These are phyloP conservation scores for Pleurotus platypus DNA, from an alignment of 768 basidiomycete species.

Conservation along the genomic window DNA sequence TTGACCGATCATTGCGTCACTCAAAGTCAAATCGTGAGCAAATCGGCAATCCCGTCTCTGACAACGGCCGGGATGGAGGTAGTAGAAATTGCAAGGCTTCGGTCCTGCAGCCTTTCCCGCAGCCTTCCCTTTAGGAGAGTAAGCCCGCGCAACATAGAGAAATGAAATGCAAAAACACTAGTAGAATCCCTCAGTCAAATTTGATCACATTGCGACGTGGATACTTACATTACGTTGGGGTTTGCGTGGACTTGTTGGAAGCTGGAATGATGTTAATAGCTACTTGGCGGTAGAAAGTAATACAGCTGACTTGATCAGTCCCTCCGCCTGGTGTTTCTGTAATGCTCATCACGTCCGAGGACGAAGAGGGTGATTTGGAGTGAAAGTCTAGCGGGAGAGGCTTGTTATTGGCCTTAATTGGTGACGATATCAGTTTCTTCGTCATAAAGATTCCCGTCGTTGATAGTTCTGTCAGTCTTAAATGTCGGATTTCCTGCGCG, in stretches of 20 bases:
- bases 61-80: constrained; percentile 19
- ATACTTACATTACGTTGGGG: neutral
- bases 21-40: constrained; percentile 35
- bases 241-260: neutral
- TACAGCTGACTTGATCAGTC: constrained; percentile 1
- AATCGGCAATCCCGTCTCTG: constrained; percentile 22
- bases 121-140: neutral
- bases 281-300: neutral
- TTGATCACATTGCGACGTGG: too few relatives aligned
- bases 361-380: neutral
- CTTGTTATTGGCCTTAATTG: neutral
- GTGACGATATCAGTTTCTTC: constrained; percentile 25
- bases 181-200: neutral
- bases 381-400: neutral
- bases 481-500: constrained; percentile 34
- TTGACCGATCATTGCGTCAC: constrained; percentile 26
- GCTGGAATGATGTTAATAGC: neutral
- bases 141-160: neutral
- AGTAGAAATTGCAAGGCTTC: constrained; percentile 39
- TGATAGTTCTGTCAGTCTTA: constrained; percentile 31
- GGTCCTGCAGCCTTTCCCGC: neutral
- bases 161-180: neutral
- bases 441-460: constrained; percentile 39
- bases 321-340: neutral
- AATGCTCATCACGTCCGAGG: neutral